Evolutionary conservation across 2,329 filamentous ascomycete species (phyloP), one percentile per base, ranked within the genome.

Genomic region (Phyllosticta citribraziliensis): DNA sequence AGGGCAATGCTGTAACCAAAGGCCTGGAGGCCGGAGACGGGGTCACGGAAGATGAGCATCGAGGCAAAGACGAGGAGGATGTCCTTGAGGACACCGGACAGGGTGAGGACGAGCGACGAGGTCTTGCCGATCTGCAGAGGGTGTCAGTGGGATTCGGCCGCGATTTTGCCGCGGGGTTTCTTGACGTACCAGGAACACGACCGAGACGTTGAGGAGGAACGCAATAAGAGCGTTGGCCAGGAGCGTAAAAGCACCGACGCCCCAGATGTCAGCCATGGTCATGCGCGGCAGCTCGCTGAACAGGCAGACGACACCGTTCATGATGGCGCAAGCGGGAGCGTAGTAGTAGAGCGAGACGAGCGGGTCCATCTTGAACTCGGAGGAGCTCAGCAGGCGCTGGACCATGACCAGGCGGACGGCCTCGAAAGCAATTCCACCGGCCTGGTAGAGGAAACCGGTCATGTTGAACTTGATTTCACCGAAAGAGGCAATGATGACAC

Each of bases 401-500:
- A 94, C 88, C 86, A 94, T 87, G 78, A 88, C 89, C 63, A 94
- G 82, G 69, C 89, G 87, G 66, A 90, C 83, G 61, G 89, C 89
- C 77, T 94, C 90, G 70, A 93, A 94, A 69, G 88, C 73, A 70
- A 94, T 87, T 70, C 89, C 89, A 62, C 81, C 85, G 64, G 88
- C 79, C 78, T 94, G 90, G 81, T 85, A 91, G 65, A 91, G 73
- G 76, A 94, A 88, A 65, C 89, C 89, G 66, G 84, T 81, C 76
- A 88, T 79, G 69, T 90, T 88, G 73, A 99, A 99, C 73, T 92
- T 87, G 76, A 99, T 95, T 80, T 99, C 94, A 70, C 94, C 94
- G 65, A 96, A 84, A 1, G 93, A 96, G 56, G 94, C 94, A 71
- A 99, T 91, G 66, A 97, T 80, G 68, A 97, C 92, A 81, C 94